Evolutionary conservation across 164 flowering plant genomes (phyloP).

Genomic region (Tetracentron sinense): DNA sequence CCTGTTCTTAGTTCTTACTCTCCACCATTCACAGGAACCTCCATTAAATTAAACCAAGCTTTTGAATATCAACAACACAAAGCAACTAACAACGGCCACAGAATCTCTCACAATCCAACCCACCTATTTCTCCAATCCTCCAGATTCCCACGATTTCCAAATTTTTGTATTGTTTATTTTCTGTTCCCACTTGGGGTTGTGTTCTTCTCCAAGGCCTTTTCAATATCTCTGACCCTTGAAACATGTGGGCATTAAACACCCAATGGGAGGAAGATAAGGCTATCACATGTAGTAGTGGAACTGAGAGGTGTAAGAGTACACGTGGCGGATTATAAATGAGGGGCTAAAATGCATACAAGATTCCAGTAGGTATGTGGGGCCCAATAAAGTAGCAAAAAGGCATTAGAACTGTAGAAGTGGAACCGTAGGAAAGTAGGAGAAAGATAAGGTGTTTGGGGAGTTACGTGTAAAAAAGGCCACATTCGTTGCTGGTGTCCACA

Average conservation of each 20-base stretch:
- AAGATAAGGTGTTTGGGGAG: no score
- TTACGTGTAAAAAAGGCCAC: not conserved
- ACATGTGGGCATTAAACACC: no score
- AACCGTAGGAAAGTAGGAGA: not conserved
- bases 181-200: not conserved
- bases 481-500: not conserved
- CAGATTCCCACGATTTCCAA: not conserved
- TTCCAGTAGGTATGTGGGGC: not conserved
- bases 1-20: not conserved
- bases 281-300: not conserved
- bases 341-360: no score
- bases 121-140: not conserved
- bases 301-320: not conserved
- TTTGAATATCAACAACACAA: not conserved
- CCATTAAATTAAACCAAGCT: not conserved
- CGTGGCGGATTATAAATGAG: not conserved
- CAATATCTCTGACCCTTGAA: not conserved
- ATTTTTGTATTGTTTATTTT: not conserved
- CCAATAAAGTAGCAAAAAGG: not conserved
- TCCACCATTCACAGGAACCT: not conserved
- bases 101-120: no score
- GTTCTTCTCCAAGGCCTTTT: not conserved
- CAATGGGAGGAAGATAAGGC: constrained; percentile 10
- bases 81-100: not conserved
- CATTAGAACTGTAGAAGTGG: not conserved